A percentile compares a stretch with the other conserved stretches of the same genome.
Conservation (phyloP, 345 rosid species). For the Pistacia vera region DNA sequence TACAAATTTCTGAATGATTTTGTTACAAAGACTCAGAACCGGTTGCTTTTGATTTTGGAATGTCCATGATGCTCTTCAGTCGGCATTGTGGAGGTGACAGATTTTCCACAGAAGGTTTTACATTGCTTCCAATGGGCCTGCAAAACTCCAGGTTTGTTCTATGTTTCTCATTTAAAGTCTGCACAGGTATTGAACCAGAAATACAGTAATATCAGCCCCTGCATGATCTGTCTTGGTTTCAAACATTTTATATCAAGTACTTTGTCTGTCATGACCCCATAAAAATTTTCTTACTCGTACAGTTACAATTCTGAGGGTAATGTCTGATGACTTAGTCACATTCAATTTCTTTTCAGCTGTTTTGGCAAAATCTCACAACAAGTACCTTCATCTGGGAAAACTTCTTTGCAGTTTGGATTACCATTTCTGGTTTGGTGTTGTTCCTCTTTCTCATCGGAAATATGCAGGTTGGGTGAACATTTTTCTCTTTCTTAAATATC, state of each 20-base stretch:
- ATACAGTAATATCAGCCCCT: too few relatives aligned
- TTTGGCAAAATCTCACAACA: too few relatives aligned
- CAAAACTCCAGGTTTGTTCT: slow-evolving; percentile 37
- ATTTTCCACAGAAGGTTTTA: slow-evolving; percentile 34
- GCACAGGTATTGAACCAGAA: not conserved
- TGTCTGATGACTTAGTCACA: too few relatives aligned
- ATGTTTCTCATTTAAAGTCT: not conserved
- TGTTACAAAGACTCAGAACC: slow-evolving; percentile 26
- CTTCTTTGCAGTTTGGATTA: slow-evolving; percentile 2
- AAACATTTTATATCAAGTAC: too few relatives aligned
- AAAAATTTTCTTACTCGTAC: too few relatives aligned
- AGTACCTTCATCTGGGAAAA: slow-evolving; percentile 21
- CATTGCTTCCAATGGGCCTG: slow-evolving; percentile 46
- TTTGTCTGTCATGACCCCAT: not conserved
- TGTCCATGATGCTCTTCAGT: slow-evolving; percentile 34
- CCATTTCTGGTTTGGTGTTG: not conserved
- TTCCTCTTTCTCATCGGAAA: slow-evolving; percentile 2
- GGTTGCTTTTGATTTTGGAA: slow-evolving; percentile 33
- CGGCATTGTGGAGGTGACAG: slow-evolving; percentile 33
- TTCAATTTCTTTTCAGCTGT: too few relatives aligned
- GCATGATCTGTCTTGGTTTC: too few relatives aligned
- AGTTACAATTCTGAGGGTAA: too few relatives aligned
- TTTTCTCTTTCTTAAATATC: not conserved
- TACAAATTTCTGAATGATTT: slow-evolving; percentile 13
- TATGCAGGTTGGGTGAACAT: not conserved